A percentile compares a stretch with the other conserved stretches of the same genome.
phyloP scores from a whole-genome alignment of 1,139 yeast species.

The Pichia cactophila region DNA sequence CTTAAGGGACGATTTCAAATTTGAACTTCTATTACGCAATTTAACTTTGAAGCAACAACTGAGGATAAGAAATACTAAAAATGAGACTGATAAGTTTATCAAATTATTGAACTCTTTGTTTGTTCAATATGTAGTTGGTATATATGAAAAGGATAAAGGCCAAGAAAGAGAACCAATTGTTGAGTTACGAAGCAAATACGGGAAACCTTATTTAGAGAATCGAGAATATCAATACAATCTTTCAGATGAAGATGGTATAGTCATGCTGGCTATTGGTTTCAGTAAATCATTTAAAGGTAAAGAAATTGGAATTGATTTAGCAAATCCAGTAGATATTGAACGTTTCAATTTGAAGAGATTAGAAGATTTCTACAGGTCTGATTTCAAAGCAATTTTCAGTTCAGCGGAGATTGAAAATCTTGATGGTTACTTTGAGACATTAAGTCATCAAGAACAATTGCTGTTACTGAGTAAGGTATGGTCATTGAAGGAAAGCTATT shows the following conservation, averaged over 20 bases:
- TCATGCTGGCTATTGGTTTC: conserved; percentile 37
- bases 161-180: conserved; percentile 13
- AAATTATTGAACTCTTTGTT: conserved; percentile 22
- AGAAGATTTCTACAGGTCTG: conserved; percentile 30
- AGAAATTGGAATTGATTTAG: conserved; percentile 54
- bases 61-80: conserved; percentile 19
- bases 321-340: conserved; percentile 42
- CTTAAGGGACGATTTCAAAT: conserved; percentile 23
- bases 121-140: conserved; percentile 16
- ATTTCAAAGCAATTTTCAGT: conserved; percentile 46
- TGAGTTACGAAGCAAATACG: conserved; percentile 27
- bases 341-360: conserved; percentile 26
- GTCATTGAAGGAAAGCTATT: conserved; percentile 69
- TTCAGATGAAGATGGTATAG: conserved; percentile 49
- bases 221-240: conserved; percentile 37
- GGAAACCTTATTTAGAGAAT: conserved; percentile 34
- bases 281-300: conserved; percentile 18
- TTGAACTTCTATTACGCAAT: conserved; percentile 22
- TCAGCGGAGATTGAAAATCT: conserved; percentile 34
- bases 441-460: conserved; percentile 12
- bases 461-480: conserved; percentile 44
- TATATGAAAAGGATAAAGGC: conserved; percentile 9
- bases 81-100: conserved; percentile 12
- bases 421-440: conserved; percentile 3
- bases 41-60: conserved; percentile 19